phyloP scores from a whole-genome alignment of 768 basidiomycete species.

The Rhodotorula graminis region DNA sequence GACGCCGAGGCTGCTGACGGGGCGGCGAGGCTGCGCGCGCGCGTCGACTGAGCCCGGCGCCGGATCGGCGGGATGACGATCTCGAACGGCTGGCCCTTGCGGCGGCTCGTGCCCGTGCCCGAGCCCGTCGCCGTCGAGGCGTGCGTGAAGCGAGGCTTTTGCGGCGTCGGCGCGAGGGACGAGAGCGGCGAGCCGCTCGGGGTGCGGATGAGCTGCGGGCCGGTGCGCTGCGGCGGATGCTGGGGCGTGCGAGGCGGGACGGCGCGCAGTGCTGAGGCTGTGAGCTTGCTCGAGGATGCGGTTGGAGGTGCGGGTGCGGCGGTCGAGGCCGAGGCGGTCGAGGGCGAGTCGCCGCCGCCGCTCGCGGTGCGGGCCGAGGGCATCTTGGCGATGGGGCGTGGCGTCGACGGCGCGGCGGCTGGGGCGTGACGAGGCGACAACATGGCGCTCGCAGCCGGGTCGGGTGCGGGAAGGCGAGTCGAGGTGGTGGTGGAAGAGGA shows the following conservation, averaged over 20 bases:
- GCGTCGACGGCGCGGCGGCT: neutral
- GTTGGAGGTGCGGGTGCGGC: neutral
- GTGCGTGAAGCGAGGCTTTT: neutral
- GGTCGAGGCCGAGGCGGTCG: neutral
- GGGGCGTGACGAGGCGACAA: neutral
- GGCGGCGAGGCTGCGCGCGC: neutral
- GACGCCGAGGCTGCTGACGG: no score
- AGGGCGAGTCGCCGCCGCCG: no score
- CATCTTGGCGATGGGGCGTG: neutral
- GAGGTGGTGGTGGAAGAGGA: neutral
- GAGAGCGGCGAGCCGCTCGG: slow-evolving; percentile 20
- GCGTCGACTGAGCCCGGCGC: no score
- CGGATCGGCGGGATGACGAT: slow-evolving; percentile 5
- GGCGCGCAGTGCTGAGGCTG: neutral
- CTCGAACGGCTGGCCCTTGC: slow-evolving; percentile 12
- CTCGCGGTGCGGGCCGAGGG: neutral
- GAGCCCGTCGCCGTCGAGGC: neutral
- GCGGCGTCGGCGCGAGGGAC: slow-evolving; percentile 13
- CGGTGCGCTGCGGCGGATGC: neutral
- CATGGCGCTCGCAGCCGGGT: no score
- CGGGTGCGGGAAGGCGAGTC: no score
- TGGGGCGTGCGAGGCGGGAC: neutral
- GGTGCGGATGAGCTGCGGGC: slow-evolving; percentile 2
- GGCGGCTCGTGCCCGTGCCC: neutral
- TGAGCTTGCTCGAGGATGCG: neutral